A percentile compares a stretch with the other conserved stretches of the same genome.
These are phyloP conservation scores for Fusarium newnesense DNA, from an alignment of 2,329 filamentous ascomycete genomes.

Conservation along the genomic window DNA sequence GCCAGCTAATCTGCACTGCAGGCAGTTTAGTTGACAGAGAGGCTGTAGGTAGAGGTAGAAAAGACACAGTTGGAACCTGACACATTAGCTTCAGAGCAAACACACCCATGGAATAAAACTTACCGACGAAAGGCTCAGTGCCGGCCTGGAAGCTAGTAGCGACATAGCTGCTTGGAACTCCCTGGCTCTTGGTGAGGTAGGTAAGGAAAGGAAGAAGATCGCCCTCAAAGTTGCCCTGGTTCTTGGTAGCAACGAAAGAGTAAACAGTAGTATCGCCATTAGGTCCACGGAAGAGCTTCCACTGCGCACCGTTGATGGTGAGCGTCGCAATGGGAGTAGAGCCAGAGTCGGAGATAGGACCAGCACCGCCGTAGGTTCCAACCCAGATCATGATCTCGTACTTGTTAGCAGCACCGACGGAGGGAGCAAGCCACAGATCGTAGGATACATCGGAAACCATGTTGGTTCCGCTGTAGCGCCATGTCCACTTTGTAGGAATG, in stretches of 20 bases:
- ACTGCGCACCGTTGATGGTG: slow-evolving; percentile 63
- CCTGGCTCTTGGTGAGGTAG: slow-evolving; percentile 63
- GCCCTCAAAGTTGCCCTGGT: slow-evolving; percentile 63
- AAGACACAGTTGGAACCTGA: slow-evolving; percentile 36
- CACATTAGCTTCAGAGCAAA: background rate
- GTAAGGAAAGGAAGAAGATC: slow-evolving; percentile 68
- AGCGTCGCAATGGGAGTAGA: slow-evolving; percentile 49
- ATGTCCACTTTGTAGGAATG: slow-evolving; percentile 50
- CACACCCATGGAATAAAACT: background rate
- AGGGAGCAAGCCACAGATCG: slow-evolving; percentile 66
- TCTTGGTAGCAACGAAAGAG: slow-evolving; percentile 58
- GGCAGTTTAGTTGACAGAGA: slow-evolving; percentile 29
- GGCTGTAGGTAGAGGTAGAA: slow-evolving; percentile 24
- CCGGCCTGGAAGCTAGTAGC: slow-evolving; percentile 49
- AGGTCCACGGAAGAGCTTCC: slow-evolving; percentile 69
- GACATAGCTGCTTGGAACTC: slow-evolving; percentile 41
- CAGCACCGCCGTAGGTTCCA: slow-evolving; percentile 65
- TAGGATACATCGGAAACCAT: slow-evolving; percentile 67
- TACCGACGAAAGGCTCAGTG: slow-evolving; percentile 66
- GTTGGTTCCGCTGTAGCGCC: slow-evolving; percentile 46
- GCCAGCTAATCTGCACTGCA: background rate
- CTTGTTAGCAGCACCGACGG: slow-evolving; percentile 55
- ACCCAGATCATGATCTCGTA: slow-evolving; percentile 77
- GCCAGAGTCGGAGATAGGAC: slow-evolving; percentile 57
- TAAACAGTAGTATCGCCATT: slow-evolving; percentile 70